phyloP scores from a whole-genome alignment of 2,329 filamentous ascomycete species.

The Sporothrix sp. region DNA sequence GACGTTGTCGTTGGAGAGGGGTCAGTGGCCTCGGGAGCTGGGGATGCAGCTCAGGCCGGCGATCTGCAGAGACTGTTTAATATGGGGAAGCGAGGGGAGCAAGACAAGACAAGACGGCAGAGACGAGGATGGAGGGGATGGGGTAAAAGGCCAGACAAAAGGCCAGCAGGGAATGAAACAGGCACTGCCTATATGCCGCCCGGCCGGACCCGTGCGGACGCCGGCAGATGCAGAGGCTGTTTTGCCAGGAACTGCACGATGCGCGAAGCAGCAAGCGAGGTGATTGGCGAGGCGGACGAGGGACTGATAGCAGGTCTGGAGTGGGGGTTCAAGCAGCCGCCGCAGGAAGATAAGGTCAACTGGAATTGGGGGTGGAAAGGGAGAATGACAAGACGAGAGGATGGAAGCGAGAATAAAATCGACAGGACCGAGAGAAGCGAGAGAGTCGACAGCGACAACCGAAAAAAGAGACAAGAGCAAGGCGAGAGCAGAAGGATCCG shows the following conservation, averaged over 20 bases:
- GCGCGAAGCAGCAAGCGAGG: background rate
- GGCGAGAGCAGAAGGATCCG: background rate
- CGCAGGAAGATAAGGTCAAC: slow-evolving; percentile 1
- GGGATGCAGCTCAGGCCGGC: background rate
- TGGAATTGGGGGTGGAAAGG: background rate
- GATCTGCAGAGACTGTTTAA: background rate
- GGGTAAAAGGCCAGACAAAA: no score
- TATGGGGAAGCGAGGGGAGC: background rate
- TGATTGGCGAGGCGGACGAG: slow-evolving; percentile 3
- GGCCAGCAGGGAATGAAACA: no score
- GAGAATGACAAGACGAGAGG: background rate
- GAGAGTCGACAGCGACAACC: background rate
- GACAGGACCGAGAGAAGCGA: background rate
- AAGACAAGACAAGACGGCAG: background rate
- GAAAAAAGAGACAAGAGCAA: background rate
- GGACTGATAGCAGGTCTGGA: background rate
- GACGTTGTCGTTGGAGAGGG: background rate
- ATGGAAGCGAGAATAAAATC: background rate
- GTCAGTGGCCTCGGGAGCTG: slow-evolving; percentile 1
- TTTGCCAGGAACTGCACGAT: background rate
- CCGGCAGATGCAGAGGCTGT: no score
- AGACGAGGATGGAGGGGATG: no score
- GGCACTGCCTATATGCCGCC: no score
- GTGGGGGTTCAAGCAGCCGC: slow-evolving; percentile 7
- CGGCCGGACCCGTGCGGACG: background rate